phyloP scores from a whole-genome alignment of 2,329 filamentous ascomycete genomes.

The Apiospora hydei region DNA sequence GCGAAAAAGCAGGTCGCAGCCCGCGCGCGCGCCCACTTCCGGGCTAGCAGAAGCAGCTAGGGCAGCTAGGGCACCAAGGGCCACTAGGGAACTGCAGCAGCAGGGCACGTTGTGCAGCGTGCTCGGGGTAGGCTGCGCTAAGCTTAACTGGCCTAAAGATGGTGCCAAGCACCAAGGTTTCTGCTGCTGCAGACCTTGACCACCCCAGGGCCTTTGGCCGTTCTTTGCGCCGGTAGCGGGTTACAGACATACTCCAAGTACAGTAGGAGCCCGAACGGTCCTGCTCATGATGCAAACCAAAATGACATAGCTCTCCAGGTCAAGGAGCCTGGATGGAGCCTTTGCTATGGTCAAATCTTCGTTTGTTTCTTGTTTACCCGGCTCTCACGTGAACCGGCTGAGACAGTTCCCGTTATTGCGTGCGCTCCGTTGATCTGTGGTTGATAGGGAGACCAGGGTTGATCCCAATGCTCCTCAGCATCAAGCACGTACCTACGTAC shows the following conservation, averaged over 20 bases:
- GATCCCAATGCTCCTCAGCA: slow-evolving; percentile 1
- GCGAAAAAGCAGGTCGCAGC: too few species aligned
- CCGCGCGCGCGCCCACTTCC: neutral
- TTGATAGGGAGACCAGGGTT: slow-evolving; percentile 15
- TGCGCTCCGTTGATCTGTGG: neutral
- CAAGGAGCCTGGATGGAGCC: neutral
- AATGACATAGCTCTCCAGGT: neutral
- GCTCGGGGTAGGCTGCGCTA: slow-evolving; percentile 7
- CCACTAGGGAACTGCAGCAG: neutral
- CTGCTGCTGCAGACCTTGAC: neutral
- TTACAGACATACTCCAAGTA: neutral
- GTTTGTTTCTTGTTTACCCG: neutral
- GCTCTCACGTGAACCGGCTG: neutral
- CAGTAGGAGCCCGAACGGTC: neutral
- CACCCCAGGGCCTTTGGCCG: neutral
- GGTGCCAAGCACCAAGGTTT: slow-evolving; percentile 10
- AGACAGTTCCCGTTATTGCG: slow-evolving; percentile 9
- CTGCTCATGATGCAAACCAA: neutral
- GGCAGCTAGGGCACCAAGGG: too few species aligned
- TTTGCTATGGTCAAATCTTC: neutral
- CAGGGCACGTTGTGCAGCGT: neutral
- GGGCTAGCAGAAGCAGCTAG: neutral
- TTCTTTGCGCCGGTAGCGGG: neutral
- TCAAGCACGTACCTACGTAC: neutral
- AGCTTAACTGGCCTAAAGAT: slow-evolving; percentile 1